Conservation (phyloP, 768 basidiomycete species). For the Auriscalpium orientale region DNA sequence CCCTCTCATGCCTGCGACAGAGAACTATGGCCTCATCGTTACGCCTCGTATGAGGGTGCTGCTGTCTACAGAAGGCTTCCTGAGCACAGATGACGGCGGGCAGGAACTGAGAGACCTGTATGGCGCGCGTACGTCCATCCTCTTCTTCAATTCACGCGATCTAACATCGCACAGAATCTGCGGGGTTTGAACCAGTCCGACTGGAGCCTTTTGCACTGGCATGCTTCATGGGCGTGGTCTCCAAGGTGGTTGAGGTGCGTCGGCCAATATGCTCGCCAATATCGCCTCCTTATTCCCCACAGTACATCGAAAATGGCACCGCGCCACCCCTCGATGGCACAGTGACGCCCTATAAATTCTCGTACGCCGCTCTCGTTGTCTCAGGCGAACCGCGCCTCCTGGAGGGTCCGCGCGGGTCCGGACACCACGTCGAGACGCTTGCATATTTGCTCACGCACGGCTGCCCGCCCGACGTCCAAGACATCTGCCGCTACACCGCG, state of each 20-base stretch:
- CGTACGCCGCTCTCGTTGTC: not conserved
- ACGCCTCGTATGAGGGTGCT: not conserved
- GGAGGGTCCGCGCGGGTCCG: not conserved
- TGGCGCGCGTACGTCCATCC: not conserved
- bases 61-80: not conserved
- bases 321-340: not conserved
- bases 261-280: not conserved
- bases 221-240: not conserved
- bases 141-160: not conserved
- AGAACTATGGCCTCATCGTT: not conserved
- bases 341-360: not conserved
- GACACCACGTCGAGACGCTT: not conserved
- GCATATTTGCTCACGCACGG: constrained; percentile 32
- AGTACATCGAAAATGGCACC: not conserved
- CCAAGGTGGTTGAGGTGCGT: not conserved
- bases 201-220: not conserved
- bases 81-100: not conserved
- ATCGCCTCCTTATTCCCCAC: not conserved
- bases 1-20: too few species aligned
- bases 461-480: constrained; percentile 32
- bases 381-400: not conserved
- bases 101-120: constrained; percentile 2
- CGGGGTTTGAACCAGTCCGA: not conserved
- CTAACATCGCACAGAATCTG: not conserved
- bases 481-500: constrained; percentile 37